Evolutionary conservation across 805 yeast species (phyloP).

Genomic region (Myxozyma lipomycoides): DNA sequence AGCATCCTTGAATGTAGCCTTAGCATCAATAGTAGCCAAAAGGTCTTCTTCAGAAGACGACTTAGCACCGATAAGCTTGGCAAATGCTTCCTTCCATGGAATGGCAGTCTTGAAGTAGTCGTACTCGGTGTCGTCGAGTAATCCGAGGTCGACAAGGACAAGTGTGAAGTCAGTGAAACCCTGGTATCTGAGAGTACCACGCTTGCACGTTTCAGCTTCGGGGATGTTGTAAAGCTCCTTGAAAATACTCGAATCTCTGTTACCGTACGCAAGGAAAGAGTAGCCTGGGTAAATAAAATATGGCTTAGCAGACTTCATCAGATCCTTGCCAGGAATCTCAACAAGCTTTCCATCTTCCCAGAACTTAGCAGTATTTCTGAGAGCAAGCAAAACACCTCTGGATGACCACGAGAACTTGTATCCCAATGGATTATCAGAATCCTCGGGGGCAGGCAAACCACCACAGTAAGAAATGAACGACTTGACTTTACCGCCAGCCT

Average conservation of each 20-base stretch:
- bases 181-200: conserved; percentile 97
- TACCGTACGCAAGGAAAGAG: conserved; percentile 92
- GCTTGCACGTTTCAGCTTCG: conserved; percentile 92
- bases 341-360: conserved; percentile 80
- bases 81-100: conserved; percentile 88
- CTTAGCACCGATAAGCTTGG: conserved; percentile 67
- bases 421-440: conserved; percentile 96
- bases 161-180: conserved; percentile 98
- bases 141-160: conserved; percentile 89
- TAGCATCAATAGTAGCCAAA: conserved; percentile 65
- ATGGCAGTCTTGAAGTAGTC: conserved; percentile 53
- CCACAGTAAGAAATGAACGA: conserved; percentile 97
- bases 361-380: conserved; percentile 88
- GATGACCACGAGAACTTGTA: conserved; percentile 99
- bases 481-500: conserved; percentile 83
- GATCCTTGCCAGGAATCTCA: conserved; percentile 76
- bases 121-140: conserved; percentile 72
- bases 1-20: conserved; percentile 74
- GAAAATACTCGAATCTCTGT: conserved; percentile 95
- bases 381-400: conserved; percentile 92
- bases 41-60: conserved; percentile 70
- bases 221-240: conserved; percentile 90
- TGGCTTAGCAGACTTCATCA: conserved; percentile 93
- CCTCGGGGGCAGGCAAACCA: conserved; percentile 97
- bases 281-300: conserved; percentile 94